Evolutionary conservation across 2,329 filamentous ascomycete species (phyloP), one percentile per base, ranked within the genome.

Genomic region (Colletotrichum scovillei): DNA sequence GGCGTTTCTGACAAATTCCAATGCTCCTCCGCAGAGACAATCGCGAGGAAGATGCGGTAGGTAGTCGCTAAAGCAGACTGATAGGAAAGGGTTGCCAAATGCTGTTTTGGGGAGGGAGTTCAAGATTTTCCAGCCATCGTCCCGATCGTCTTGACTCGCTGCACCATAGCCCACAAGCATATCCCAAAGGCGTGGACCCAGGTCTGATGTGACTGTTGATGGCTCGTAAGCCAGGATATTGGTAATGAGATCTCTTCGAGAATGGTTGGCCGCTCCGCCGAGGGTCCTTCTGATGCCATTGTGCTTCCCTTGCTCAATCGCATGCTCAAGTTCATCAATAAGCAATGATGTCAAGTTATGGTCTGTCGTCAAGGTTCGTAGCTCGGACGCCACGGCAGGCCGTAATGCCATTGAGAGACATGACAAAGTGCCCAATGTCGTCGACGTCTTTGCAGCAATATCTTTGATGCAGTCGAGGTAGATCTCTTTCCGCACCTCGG

Each of bases 371-470:
- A 95, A 82, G n/a, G 84, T 81, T 32, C 85, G 86, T 26, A 94
- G 81, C 72, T 93, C 91, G 8, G 82, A 83, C 3, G 78, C 77
- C 49, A 88, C 78, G 49, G 87, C 82, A 24, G 82, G 82, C 9
- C 84, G 83, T n/a, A 89, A 83, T 22, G 90, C 79, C 58, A 86
- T 82, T 63, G 80, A 84, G 59, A 95, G 84, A 19, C 91, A 92
- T 78, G 91, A 92, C 24, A 95, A 87, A 76, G 94, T 97, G 1
- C 94, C 94, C 7, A 93, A 88, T 0, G 92, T 91, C 16, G 91
- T 92, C 11, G 84, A 75, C 1, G 91, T 92, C 79, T 88, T 91
- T 26, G 87, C 83, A 3, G 88, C 85, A 58, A 97, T 92, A 77
- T 96, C 92, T 58, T 87, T 77, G 60, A 95, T 87, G 79, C 94